A percentile compares a stretch with the other conserved stretches of the same genome.
Conservation (phyloP, 2,329 filamentous ascomycete genomes). For the Grosmannia huntii region DNA sequence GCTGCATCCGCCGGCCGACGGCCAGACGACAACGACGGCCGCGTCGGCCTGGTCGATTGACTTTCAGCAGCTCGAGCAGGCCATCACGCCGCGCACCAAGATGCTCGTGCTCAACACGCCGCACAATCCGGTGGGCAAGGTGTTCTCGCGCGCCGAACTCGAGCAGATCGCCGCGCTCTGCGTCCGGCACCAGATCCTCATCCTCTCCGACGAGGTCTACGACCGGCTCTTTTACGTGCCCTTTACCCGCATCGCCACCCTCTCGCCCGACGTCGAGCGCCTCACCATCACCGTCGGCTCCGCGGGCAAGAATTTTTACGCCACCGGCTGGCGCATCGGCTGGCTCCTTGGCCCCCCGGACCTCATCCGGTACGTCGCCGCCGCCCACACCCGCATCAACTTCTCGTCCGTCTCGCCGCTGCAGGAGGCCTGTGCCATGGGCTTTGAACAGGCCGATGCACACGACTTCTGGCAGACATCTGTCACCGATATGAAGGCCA, state of each 20-base stretch:
- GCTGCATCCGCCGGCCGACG: conserved; percentile 76
- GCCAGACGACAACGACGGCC: conserved; percentile 60
- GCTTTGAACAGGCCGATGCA: conserved; percentile 79
- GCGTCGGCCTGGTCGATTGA: conserved; percentile 83
- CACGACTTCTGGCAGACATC: conserved; percentile 80
- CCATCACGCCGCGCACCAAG: conserved; percentile 76
- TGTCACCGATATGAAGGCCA: conserved; percentile 76
- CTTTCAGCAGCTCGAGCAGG: conserved; percentile 66
- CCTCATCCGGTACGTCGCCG: conserved; percentile 80
- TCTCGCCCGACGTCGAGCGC: conserved; percentile 79
- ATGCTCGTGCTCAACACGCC: conserved; percentile 90
- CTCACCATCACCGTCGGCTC: conserved; percentile 90
- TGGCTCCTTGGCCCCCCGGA: conserved; percentile 87
- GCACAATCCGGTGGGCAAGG: conserved; percentile 93
- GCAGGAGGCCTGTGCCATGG: conserved; percentile 87
- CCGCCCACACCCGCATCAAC: conserved; percentile 91
- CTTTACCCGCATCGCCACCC: conserved; percentile 81
- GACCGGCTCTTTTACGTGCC: conserved; percentile 91
- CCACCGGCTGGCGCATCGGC: conserved; percentile 89
- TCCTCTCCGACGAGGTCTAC: conserved; percentile 87
- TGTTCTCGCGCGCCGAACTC: conserved; percentile 76
- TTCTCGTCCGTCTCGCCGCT: conserved; percentile 87
- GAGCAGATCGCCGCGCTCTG: conserved; percentile 76
- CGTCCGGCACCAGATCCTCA: conserved; percentile 86
- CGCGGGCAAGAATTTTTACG: conserved; percentile 96